Conservation (phyloP, 2,329 filamentous ascomycete species). For the Berkeleyomyces basicola region DNA sequence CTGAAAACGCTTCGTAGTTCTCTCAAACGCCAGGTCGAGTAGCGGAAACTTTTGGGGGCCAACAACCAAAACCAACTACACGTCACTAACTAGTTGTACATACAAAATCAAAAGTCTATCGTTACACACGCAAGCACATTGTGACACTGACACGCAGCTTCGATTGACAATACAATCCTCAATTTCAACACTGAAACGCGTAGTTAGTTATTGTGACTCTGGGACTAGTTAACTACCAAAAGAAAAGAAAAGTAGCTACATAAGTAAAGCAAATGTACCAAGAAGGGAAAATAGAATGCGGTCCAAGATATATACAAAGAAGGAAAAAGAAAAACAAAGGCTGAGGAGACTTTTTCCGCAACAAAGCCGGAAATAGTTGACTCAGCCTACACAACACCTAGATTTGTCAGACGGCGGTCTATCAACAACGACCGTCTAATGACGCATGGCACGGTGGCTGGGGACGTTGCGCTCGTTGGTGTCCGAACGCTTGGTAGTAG, state of each 20-base stretch:
- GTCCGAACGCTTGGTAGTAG: not conserved
- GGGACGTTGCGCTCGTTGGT: not conserved
- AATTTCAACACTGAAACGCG: not conserved
- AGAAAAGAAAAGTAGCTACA: not conserved
- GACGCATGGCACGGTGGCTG: not conserved
- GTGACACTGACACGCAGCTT: too few species aligned
- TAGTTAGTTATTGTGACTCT: not conserved
- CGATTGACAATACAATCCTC: not conserved
- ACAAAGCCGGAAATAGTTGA: not conserved
- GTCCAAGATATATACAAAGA: not conserved
- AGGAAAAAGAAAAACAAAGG: not conserved
- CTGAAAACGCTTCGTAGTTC: slow-evolving; percentile 35
- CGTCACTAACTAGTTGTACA: too few species aligned
- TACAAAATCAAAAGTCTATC: not conserved
- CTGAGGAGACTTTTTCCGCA: not conserved
- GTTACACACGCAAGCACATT: not conserved
- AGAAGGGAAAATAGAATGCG: not conserved
- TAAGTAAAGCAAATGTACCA: not conserved
- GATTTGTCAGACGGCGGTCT: not conserved
- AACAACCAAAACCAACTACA: too few species aligned
- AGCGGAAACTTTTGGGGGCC: too few species aligned
- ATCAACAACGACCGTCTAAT: not conserved
- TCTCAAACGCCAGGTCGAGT: too few species aligned
- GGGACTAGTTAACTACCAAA: not conserved
- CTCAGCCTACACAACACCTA: not conserved